Conservation (phyloP, 106 monocot species). For the Dioscorea dumetorum region DNA sequence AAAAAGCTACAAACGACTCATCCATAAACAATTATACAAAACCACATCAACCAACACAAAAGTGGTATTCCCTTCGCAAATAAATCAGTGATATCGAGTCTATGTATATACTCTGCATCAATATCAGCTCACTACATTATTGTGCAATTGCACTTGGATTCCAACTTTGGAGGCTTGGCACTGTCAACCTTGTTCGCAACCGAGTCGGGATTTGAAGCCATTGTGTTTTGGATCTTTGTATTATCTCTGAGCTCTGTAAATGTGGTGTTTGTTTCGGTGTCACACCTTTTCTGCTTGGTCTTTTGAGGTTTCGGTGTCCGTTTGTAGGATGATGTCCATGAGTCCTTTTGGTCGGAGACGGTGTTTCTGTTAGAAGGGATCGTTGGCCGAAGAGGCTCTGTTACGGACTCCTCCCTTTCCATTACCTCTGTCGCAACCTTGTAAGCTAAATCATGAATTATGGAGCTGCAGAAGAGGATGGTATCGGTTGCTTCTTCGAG, state of each 20-base stretch:
- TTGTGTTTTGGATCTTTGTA: conserved; percentile 15
- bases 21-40: conserved; percentile 17
- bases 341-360: conserved; percentile 16
- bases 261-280: conserved; percentile 16
- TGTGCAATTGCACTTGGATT: conserved; percentile 87
- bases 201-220: conserved; percentile 3
- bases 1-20: background rate
- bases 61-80: conserved; percentile 2
- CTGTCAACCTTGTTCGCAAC: conserved; percentile 20
- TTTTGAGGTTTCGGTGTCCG: conserved; percentile 25
- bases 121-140: conserved; percentile 57
- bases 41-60: background rate
- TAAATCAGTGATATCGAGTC: conserved; percentile 21
- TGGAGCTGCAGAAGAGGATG: conserved; percentile 85
- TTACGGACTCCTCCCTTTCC: conserved; percentile 36
- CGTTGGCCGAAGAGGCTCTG: conserved; percentile 22
- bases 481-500: conserved; percentile 84
- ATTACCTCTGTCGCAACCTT: conserved; percentile 63
- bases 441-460: conserved; percentile 81
- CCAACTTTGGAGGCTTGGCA: conserved; percentile 62
- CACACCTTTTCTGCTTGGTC: conserved; percentile 34
- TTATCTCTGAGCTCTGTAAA: conserved; percentile 11
- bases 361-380: conserved; percentile 27
- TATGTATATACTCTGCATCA: background rate
- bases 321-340: conserved; percentile 12